Evolutionary conservation across 202 grass and related monocot species (phyloP), one percentile per base, ranked within the genome.

Genomic region (Setaria viridis): DNA sequence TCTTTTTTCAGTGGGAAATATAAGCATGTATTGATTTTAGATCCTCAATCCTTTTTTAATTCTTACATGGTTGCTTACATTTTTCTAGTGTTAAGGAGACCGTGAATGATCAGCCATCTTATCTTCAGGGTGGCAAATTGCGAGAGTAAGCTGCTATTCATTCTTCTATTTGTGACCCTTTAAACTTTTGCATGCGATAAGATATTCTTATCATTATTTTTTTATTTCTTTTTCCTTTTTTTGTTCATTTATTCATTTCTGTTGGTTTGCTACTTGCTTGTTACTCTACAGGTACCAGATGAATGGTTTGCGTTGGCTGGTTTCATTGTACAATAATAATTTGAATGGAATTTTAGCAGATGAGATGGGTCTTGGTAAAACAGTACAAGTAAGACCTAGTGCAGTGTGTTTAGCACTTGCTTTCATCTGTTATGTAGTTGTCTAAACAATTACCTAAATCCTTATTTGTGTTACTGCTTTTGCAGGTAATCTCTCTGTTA

Each of bases 331-430:
- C 83, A 98, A 98, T 73, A 98, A 98, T 79, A 91, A 95, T 80
- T 91, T 98, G 83, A 98, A 98, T 76, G 95, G 95, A 80, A 98
- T 98, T 86, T 86, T 98, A 86, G 95, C 95, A 72, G 95, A 98
- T 90, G 95, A 98, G 89, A 98, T 98, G 95, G 95, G 95, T 79
- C 95, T 98, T 76, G 95, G 95, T 68, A 98, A 98, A 98, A 98
- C 95, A 87, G 95, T 98, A 70, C 95, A 98, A 89, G 97, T 99
- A 91, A 80, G 84, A 50, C 65, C 47, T 49, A 85, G 5, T 87
- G 70, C 42, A 81, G 46, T 82, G 55, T 62, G 83, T 35, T 97
- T 51, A 83, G 43, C 20, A 67, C 79, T 77, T 88, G 7, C 76
- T 51, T 63, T 56, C 15, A 39, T 73, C 50, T 58, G 15, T 45